phyloP scores from a whole-genome alignment of 2,329 filamentous ascomycete species.

The Talaromyces pinophilus region DNA sequence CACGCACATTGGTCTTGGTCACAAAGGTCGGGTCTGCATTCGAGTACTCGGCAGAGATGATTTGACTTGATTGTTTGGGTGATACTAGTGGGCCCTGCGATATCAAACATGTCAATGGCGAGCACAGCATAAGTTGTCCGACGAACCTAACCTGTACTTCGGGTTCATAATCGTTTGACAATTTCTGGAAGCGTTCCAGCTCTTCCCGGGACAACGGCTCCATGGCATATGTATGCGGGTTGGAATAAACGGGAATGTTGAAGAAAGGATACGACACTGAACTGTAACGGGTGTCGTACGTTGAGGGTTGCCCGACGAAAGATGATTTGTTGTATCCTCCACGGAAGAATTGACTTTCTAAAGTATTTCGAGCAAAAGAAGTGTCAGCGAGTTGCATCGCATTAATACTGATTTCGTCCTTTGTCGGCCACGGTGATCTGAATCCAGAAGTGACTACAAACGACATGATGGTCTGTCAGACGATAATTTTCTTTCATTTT shows the following conservation, averaged over 20 bases:
- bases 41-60: constrained; percentile 82
- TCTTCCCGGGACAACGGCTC: constrained; percentile 52
- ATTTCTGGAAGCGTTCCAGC: constrained; percentile 62
- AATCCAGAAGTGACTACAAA: constrained; percentile 19
- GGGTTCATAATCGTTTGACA: constrained; percentile 62
- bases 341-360: constrained; percentile 27
- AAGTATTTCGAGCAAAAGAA: constrained; percentile 35
- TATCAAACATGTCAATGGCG: constrained; percentile 27
- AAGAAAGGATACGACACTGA: constrained; percentile 31
- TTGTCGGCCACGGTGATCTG: constrained; percentile 14
- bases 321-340: constrained; percentile 33
- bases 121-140: background rate
- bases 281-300: constrained; percentile 25
- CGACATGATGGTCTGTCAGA: constrained; percentile 17
- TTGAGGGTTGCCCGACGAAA: constrained; percentile 29
- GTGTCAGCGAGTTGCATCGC: constrained; percentile 43
- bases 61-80: constrained; percentile 71
- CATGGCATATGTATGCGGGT: constrained; percentile 35
- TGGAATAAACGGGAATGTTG: constrained; percentile 25
- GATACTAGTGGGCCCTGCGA: constrained; percentile 79
- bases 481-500: background rate
- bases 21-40: constrained; percentile 83
- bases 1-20: constrained; percentile 75
- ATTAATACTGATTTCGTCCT: constrained; percentile 26
- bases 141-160: constrained; percentile 54